Conservation (phyloP, 257 asterid genomes). For the Solanum phureja region DNA sequence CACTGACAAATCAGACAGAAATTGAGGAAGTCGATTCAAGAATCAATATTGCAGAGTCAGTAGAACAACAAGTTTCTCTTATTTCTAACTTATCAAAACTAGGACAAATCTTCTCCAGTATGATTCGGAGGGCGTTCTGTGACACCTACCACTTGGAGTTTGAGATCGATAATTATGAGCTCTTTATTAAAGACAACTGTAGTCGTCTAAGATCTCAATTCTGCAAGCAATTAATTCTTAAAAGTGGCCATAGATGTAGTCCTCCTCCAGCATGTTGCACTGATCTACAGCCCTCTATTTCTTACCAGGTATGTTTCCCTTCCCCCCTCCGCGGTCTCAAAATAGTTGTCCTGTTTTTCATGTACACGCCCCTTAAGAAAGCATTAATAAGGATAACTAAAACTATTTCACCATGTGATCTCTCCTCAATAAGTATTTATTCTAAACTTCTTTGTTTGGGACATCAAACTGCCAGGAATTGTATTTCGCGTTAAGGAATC, state of each 20-base stretch:
- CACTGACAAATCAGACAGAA: constrained; percentile 23
- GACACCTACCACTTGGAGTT: constrained; percentile 29
- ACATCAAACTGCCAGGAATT: constrained; percentile 34
- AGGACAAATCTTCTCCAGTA: constrained; percentile 26
- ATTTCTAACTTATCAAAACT: constrained; percentile 47
- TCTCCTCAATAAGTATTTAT: too few species aligned
- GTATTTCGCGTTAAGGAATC: constrained; percentile 48
- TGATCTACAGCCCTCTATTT: constrained; percentile 38
- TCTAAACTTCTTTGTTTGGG: neutral
- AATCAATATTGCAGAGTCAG: constrained; percentile 25
- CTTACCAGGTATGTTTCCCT: constrained; percentile 47
- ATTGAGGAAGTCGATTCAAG: constrained; percentile 16
- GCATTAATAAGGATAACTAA: neutral
- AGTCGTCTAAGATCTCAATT: constrained; percentile 30
- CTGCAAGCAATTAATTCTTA: constrained; percentile 32
- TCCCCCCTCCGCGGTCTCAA: neutral
- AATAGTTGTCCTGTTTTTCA: neutral
- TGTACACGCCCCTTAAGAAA: neutral
- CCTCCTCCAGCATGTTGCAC: constrained; percentile 15
- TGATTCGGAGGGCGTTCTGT: constrained; percentile 25
- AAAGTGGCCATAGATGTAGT: constrained; percentile 15
- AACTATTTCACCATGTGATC: too few species aligned
- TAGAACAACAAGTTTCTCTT: constrained; percentile 40
- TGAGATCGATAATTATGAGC: constrained; percentile 32
- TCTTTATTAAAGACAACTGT: constrained; percentile 23